Evolutionary conservation across 208 protist species (phyloP), one percentile per base, ranked within the genome.

Genomic region (Balamuthia mandrillaris): DNA sequence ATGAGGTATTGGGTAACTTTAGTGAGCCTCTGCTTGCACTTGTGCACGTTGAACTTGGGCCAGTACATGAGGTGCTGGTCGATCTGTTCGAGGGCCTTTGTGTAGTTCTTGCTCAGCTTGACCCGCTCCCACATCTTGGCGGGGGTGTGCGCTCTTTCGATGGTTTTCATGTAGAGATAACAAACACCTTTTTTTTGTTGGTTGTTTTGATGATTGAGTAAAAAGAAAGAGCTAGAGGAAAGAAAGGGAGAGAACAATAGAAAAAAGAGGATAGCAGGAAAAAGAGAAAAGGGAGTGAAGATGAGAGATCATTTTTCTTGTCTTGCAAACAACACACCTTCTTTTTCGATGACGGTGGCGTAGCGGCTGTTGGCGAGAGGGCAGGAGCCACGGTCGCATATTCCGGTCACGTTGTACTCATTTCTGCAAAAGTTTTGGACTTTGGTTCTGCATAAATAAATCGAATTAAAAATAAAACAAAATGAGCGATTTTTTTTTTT

Each of bases 131-230:
- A 99, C 85, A 99, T 88, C 6, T 98, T 96, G 1, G 93, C 92
- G 14, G 98, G 98, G 47, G 95, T 93, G 91, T 99, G 98, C 10
- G 97, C 97, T 52, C 98, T 94, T 93, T 99, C 98, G 18, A 98
- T 96, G 0, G 97, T 99, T 88, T 99, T 99, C 45, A 99, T 96
- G 92, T 98, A 98, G 12, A 99, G 92, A 92, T 98, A 99, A 33
- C 58, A 88, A 18, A 90, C 78, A 82, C 91, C 88, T 44, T 44
- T 41, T 18, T 44, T 31, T 31, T 33, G 45, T 14, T 65, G 31
- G 54, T 83, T 7, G 6, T 9, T 1, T 37, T 9, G 6, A 27
- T 42, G 12, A 5, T 7, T 2, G 41, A 6, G 24, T 29, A 27
- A 2, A 33, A 39, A 66, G 2, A 66, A 16, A 4, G 41, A 66